A percentile compares a stretch with the other conserved stretches of the same genome.
Conservation (phyloP, 1,139 yeast species). For the Lipomyces yarrowii region DNA sequence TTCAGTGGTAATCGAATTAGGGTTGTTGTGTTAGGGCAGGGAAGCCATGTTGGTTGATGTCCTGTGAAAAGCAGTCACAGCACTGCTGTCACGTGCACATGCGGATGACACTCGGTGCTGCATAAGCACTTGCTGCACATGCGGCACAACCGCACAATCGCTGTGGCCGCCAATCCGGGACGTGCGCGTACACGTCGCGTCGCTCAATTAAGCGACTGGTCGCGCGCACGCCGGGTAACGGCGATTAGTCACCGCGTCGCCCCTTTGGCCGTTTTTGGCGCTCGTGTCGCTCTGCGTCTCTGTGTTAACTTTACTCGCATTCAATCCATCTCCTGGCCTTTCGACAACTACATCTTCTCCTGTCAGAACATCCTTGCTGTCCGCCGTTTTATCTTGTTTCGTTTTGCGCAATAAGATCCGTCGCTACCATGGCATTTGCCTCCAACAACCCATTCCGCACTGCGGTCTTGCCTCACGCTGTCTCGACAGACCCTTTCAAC, state of each 20-base stretch:
- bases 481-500: slow-evolving; percentile 1
- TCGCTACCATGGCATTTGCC: slow-evolving; percentile 25
- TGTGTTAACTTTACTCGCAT: background rate
- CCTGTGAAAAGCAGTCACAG: background rate
- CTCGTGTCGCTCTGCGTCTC: background rate
- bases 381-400: background rate
- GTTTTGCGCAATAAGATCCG: background rate
- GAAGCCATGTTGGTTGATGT: background rate
- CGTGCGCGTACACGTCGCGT: background rate
- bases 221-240: background rate
- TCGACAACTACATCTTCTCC: background rate
- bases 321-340: background rate
- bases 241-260: background rate
- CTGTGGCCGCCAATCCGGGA: background rate
- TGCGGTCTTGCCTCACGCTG: slow-evolving; percentile 15
- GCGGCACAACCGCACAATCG: background rate
- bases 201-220: background rate
- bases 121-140: no score
- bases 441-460: slow-evolving; percentile 32
- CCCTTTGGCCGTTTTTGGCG: background rate
- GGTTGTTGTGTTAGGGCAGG: background rate
- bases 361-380: background rate
- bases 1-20: background rate
- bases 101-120: no score
- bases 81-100: background rate